Conservation (phyloP, 1,284 basidiomycete species). For the Cryptococcus maquisensis region DNA sequence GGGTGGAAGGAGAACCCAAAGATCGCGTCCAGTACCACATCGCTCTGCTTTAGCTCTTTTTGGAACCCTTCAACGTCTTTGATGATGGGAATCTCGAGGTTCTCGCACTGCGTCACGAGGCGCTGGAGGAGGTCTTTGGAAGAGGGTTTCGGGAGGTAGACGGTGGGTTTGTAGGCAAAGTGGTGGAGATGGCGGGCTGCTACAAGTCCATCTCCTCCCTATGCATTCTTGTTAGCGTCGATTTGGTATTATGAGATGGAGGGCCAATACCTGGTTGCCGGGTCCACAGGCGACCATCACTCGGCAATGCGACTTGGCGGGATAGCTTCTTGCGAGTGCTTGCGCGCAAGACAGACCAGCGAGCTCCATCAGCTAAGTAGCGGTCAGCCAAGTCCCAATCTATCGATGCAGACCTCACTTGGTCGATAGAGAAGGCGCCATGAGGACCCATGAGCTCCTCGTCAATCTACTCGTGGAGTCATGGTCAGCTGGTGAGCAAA, state of each 20-base stretch:
- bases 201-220: conserved; percentile 93
- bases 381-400: not conserved
- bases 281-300: conserved; percentile 94
- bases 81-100: conserved; percentile 73
- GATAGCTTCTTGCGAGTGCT: conserved; percentile 72
- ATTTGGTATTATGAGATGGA: not conserved
- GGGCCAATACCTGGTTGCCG: conserved; percentile 66
- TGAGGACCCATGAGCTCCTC: conserved; percentile 79
- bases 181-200: conserved; percentile 89
- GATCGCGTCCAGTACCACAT: conserved; percentile 89
- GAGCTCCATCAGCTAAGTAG: conserved; percentile 79
- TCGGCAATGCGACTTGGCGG: conserved; percentile 59
- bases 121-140: conserved; percentile 81
- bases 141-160: conserved; percentile 86
- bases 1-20: conserved; percentile 97
- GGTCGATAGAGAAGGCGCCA: conserved; percentile 86
- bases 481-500: conserved; percentile 5
- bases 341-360: conserved; percentile 96
- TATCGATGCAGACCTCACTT: conserved; percentile 54
- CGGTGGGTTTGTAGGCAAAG: conserved; percentile 78
- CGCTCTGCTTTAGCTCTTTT: conserved; percentile 58
- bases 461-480: conserved; percentile 62
- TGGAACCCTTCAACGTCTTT: conserved; percentile 55
- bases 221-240: not conserved
- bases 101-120: conserved; percentile 78